Conservation (phyloP, 1,284 basidiomycete species). For the Ceratobasidium papillatum region DNA sequence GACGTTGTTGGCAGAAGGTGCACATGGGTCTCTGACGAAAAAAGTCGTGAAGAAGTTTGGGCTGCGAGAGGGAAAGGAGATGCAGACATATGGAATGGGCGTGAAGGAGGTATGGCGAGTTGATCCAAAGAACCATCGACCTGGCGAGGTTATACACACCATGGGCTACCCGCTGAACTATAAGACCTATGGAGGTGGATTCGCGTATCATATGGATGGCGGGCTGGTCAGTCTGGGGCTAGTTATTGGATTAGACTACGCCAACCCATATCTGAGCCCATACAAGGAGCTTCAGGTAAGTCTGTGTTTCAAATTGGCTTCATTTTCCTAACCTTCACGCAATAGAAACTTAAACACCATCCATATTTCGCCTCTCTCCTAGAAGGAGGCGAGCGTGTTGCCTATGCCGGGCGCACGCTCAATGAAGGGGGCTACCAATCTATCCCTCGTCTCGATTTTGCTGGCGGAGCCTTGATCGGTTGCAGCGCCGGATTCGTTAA, state of each 20-base stretch:
- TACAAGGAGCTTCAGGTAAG: slow-evolving; percentile 91
- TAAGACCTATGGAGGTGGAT: slow-evolving; percentile 92
- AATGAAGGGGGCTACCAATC: slow-evolving; percentile 97
- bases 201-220: slow-evolving; percentile 96
- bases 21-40: slow-evolving; percentile 92
- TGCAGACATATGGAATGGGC: slow-evolving; percentile 96
- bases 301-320: slow-evolving; percentile 7
- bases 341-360: slow-evolving; percentile 96
- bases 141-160: slow-evolving; percentile 91
- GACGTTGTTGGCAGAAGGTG: slow-evolving; percentile 95
- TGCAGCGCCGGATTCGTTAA: slow-evolving; percentile 98
- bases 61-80: slow-evolving; percentile 79
- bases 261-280: slow-evolving; percentile 92
- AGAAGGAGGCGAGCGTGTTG: slow-evolving; percentile 79
- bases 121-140: slow-evolving; percentile 74
- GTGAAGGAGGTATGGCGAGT: slow-evolving; percentile 99
- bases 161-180: slow-evolving; percentile 92
- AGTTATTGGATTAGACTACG: slow-evolving; percentile 94
- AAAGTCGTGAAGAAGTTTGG: slow-evolving; percentile 81
- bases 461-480: slow-evolving; percentile 94
- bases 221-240: slow-evolving; percentile 91
- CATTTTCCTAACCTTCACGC: slow-evolving; percentile 30
- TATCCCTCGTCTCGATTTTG: slow-evolving; percentile 91
- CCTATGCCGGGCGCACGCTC: slow-evolving; percentile 90
- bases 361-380: slow-evolving; percentile 88